A percentile compares a stretch with the other conserved stretches of the same genome.
These are phyloP conservation scores for Ailanthus altissimus DNA, from an alignment of 345 rosid species.

Conservation along the genomic window DNA sequence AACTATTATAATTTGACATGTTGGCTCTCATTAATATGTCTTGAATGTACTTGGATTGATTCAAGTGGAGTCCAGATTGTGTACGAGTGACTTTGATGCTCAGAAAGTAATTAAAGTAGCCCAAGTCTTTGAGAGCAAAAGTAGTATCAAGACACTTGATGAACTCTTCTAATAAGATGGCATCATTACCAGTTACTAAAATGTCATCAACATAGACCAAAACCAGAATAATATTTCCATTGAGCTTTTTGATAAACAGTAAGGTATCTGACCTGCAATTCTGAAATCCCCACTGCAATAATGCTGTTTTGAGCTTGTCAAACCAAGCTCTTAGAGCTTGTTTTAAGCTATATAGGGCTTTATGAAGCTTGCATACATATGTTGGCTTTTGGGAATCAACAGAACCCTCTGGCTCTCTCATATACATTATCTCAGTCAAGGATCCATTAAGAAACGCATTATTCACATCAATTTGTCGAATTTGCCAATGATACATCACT, in stretches of 20 bases:
- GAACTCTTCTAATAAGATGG: rapidly evolving
- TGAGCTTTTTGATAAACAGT: background rate
- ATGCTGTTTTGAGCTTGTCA: background rate
- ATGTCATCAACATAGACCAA: background rate
- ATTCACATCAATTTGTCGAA: background rate
- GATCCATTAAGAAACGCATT: background rate
- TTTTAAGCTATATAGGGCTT: background rate
- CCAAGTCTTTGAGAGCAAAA: background rate
- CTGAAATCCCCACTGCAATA: background rate
- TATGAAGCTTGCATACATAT: background rate
- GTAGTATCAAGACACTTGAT: background rate
- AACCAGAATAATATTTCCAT: background rate
- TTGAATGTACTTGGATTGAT: background rate
- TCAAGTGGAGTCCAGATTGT: background rate
- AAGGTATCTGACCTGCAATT: background rate
- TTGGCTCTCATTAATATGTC: background rate
- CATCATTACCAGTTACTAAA: background rate
- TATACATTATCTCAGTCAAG: background rate
- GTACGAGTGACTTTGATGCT: background rate
- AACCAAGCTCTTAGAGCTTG: background rate
- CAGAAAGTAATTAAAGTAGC: background rate
- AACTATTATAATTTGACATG: background rate
- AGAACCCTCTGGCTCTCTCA: background rate
- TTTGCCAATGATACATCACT: no score
- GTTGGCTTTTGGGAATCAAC: no score